Conservation (phyloP, 345 rosid genomes). For the Salix exigua region DNA sequence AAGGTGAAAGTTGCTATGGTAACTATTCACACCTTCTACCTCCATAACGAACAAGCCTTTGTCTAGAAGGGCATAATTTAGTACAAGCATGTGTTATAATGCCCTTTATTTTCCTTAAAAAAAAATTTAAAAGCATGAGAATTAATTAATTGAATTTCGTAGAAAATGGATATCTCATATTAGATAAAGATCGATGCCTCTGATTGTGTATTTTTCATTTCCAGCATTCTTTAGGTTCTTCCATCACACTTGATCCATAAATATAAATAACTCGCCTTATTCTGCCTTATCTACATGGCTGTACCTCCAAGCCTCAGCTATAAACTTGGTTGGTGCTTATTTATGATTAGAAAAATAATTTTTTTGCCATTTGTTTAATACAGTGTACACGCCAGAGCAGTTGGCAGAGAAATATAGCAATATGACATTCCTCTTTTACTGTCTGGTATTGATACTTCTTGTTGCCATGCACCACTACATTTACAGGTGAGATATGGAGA, state of each 20-base stretch:
- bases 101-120: not conserved
- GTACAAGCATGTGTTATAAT: not conserved
- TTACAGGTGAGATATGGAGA: conserved; percentile 51
- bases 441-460: conserved; percentile 60
- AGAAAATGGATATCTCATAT: not conserved
- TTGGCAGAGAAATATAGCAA: conserved; percentile 94
- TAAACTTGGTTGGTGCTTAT: not conserved
- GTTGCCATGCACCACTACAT: conserved; percentile 69
- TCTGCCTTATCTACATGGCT: not conserved
- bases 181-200: not conserved
- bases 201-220: too few species aligned
- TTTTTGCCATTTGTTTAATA: conserved; percentile 6
- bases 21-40: too few species aligned
- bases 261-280: not conserved
- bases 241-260: not conserved
- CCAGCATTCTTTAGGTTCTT: too few species aligned
- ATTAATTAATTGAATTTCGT: not conserved
- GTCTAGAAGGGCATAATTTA: not conserved
- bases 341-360: not conserved
- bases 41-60: not conserved
- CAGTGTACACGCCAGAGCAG: conserved; percentile 95
- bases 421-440: conserved; percentile 73
- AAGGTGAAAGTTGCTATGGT: too few species aligned
- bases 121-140: too few species aligned
- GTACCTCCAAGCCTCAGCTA: not conserved